Evolutionary conservation across 768 basidiomycete genomes (phyloP), one percentile per base, ranked within the genome.

Genomic region (Tubosaeta sp.): DNA sequence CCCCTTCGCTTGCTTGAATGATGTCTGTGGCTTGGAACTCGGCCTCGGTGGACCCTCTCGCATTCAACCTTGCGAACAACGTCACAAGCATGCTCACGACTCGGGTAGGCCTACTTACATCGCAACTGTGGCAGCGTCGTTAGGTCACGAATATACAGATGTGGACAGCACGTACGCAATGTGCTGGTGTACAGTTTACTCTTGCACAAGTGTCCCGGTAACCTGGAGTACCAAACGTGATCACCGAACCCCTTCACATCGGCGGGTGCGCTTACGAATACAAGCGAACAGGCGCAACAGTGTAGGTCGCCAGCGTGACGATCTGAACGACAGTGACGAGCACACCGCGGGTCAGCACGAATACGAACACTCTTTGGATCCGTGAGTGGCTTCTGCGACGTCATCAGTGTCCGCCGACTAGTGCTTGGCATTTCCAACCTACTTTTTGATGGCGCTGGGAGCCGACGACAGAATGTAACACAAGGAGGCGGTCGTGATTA

Each of bases 241-340:
- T 46, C 27, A 38, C 41, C 26, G 45, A 35, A 37, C n/a, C 25
- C 22, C 16, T 41, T 8, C 26, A 19, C 43, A 27, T 32, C 22
- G 12, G 29, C n/a, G 4, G 10, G 26, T 33, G n/a, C 33, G 17
- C 48, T 48, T 41, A 53, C 59, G 52, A 56, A 43, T 60, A 45
- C 25, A 58, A 16, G 32, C 50, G 14, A 4, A 22, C 14, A 38
- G 44, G 35, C 2, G 48, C 26, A 31, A 35, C 16, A 22, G 27
- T 22, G 31, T 52, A 50, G 32, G 26, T 14, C 26, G 32, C 43
- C 14, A 54, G 12, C 5, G 44, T 29, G 19, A 16, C 26, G 1
- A 57, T 37, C 44, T 58, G 59, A 11, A 53, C 16, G 29, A 54
- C 19, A 31, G 52, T 61, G n/a, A 53, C 55, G 26, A 61, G 51